Percentiles rank a stretch among this genome's conserved stretches.
Conservation (phyloP, 2,329 filamentous ascomycete genomes). For the Alternaria dauci region DNA sequence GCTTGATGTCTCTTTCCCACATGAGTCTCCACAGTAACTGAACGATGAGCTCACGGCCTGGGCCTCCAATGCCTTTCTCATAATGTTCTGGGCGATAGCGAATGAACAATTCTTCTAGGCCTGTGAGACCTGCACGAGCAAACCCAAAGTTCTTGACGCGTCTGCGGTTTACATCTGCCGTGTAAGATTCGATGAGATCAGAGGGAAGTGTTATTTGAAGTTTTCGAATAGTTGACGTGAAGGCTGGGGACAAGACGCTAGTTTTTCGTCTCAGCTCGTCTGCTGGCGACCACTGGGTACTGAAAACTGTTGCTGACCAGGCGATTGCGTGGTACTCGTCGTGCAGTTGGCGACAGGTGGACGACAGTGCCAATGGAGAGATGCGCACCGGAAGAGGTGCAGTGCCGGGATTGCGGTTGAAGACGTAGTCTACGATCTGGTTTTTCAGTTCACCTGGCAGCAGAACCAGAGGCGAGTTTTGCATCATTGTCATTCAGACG, state of each 20-base stretch:
- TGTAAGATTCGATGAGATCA: not conserved
- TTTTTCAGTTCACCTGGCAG: slow-evolving; percentile 32
- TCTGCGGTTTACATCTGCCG: slow-evolving; percentile 3
- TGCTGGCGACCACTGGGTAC: slow-evolving; percentile 6
- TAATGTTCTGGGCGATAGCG: slow-evolving; percentile 9
- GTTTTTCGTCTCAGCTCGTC: slow-evolving; percentile 7
- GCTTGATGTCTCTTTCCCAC: slow-evolving; percentile 14
- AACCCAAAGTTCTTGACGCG: slow-evolving; percentile 21
- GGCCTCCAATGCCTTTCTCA: not conserved
- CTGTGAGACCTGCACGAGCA: slow-evolving; percentile 18
- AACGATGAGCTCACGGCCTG: slow-evolving; percentile 14
- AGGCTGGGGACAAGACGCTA: not conserved
- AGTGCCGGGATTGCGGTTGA: slow-evolving; percentile 14
- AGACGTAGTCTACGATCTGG: slow-evolving; percentile 24
- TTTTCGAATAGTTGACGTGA: slow-evolving; percentile 14
- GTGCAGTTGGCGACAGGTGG: slow-evolving; percentile 29
- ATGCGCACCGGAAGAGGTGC: slow-evolving; percentile 13
- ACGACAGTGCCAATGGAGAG: slow-evolving; percentile 27
- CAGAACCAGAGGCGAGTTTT: slow-evolving; percentile 15
- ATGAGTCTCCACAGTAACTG: slow-evolving; percentile 25
- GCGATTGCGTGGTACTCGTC: slow-evolving; percentile 23
- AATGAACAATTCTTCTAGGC: slow-evolving; percentile 28
- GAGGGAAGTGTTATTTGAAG: slow-evolving; percentile 17
- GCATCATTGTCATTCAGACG: not conserved
- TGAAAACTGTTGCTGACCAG: slow-evolving; percentile 22